Base-by-base conservation (phyloP, 176 grass and related monocot genomes). In the Miscanthus lutarioriparius region DNA sequence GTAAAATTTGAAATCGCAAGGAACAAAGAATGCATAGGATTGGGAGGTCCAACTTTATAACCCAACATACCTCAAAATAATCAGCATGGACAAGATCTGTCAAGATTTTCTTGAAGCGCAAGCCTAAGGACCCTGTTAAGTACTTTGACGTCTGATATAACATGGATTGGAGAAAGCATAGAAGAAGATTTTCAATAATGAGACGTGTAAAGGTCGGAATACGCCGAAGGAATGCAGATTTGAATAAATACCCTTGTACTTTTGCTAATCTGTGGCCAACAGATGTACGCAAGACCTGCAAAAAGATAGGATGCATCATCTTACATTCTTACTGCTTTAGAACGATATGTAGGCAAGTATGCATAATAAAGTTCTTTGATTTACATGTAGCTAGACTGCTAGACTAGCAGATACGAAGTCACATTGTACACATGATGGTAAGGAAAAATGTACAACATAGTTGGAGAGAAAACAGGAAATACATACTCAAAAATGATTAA, bases 71-170 rank as follows among this genome's bases (percentile, higher is more conserved):
- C 96, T 96, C 93, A 76, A 99, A 99, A 83, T 99, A 99, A 91
- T 96, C 89, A 81, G 85, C 81, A 94, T 99, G 96, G 80, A 96
- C 54, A 47, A 94, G 91, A 75, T 99, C 89, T 11, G 93, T 99
- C 89, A 99, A 94, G 90, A 92, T 92, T 87, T 96, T 99, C 85
- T 91, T 99, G 86, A 99, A 99, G 58, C 65, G 72, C 86, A 99
- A 84, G 67, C 91, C 90, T 80, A 99, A 93, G 77, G 86, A 80
- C 25, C 91, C 92, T 77, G 89, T 96, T 80, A 99, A 87, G 59
- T 96, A 99, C 78, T 99, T 99, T 71, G 96, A 94, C 54, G 92
- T 91, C 58, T 94, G 94, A 80, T 87, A 84, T 78, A 99, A 45
- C 16, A 91, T 84, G 47, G 96, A 96, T 77, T 99, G 96, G 12